Conservation (phyloP, 108 stramenopile species). For the Cyclotella choctawhatcheeana region DNA sequence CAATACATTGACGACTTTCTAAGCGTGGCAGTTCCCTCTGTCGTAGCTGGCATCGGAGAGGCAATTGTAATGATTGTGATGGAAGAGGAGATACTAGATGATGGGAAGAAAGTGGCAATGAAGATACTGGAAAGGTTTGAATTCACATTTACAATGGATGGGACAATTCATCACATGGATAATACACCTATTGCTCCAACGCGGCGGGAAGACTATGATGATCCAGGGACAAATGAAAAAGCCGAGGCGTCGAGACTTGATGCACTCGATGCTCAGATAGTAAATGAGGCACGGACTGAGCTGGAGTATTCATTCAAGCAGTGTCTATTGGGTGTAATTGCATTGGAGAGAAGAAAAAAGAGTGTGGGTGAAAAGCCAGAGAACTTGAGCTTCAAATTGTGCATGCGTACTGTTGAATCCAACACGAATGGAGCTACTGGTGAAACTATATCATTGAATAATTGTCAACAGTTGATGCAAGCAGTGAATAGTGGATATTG, state of each 20-base stretch:
- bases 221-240: constrained; percentile 11
- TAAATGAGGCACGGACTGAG: constrained; percentile 17
- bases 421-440: background rate
- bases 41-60: constrained; percentile 35
- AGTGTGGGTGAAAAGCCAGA: constrained; percentile 36
- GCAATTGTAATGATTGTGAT: constrained; percentile 40
- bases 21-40: constrained; percentile 42
- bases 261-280: constrained; percentile 35
- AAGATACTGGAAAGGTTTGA: constrained; percentile 49
- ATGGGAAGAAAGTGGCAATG: constrained; percentile 24
- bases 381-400: constrained; percentile 50
- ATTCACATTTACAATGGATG: constrained; percentile 43
- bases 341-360: constrained; percentile 32
- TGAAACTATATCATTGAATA: background rate
- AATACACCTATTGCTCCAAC: background rate
- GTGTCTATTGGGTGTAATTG: constrained; percentile 30
- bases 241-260: constrained; percentile 18
- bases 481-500: constrained; percentile 45
- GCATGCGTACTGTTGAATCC: constrained; percentile 25
- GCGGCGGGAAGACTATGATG: background rate
- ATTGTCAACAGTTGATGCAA: constrained; percentile 38
- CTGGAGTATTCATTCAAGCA: constrained; percentile 51
- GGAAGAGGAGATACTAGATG: constrained; percentile 34
- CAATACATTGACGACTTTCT: constrained; percentile 51
- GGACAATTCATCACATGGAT: background rate